Conservation (phyloP, 2,329 filamentous ascomycete genomes). For the Phoma sp. region DNA sequence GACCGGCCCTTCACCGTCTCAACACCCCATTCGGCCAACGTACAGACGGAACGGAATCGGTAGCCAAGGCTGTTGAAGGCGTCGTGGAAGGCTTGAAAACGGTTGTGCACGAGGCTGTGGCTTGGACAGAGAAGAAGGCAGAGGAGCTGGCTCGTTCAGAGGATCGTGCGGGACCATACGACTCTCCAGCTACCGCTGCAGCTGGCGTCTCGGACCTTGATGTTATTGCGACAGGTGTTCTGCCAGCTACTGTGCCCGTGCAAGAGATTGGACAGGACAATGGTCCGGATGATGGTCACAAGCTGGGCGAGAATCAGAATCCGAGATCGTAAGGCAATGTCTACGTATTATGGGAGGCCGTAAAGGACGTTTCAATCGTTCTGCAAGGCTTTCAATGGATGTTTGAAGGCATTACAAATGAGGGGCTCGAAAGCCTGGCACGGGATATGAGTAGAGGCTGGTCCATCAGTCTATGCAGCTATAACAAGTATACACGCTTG, state of each 20-base stretch:
- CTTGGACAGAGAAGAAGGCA: slow-evolving; percentile 38
- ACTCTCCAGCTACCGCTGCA: slow-evolving; percentile 38
- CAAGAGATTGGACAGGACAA: slow-evolving; percentile 20
- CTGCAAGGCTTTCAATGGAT: too few species aligned
- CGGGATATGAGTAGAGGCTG: too few species aligned
- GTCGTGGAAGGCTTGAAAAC: slow-evolving; percentile 27
- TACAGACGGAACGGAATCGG: slow-evolving; percentile 20
- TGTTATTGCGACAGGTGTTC: slow-evolving; percentile 37
- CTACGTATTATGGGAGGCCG: not conserved
- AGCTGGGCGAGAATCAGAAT: not conserved
- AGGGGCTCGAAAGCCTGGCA: too few species aligned
- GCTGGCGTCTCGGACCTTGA: slow-evolving; percentile 40
- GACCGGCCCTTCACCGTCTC: not conserved
- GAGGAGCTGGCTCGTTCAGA: slow-evolving; percentile 27
- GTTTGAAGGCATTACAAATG: too few species aligned
- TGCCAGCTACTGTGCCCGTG: slow-evolving; percentile 30
- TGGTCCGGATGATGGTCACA: not conserved
- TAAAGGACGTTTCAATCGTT: too few species aligned
- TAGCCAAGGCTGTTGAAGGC: slow-evolving; percentile 23
- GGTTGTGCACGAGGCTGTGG: slow-evolving; percentile 27
- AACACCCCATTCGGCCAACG: slow-evolving; percentile 12
- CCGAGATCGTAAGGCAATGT: not conserved
- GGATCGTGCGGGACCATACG: slow-evolving; percentile 40
- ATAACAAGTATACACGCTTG: too few species aligned
- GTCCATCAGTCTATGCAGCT: too few species aligned